phyloP scores from a whole-genome alignment of 176 grass and related monocot genomes.

The Lolium multiflorum region DNA sequence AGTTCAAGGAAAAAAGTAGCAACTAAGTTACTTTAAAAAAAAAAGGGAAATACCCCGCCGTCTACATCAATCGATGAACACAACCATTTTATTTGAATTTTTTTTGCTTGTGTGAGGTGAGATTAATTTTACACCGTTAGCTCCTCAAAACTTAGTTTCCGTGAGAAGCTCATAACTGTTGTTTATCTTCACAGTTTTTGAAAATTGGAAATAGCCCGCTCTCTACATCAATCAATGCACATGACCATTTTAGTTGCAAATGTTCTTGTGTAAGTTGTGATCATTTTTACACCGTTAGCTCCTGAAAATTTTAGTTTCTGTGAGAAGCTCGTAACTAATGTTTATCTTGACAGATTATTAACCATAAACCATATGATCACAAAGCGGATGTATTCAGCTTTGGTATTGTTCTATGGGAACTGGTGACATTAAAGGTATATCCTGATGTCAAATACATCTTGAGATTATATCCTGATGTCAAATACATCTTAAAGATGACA shows the following conservation, averaged over 20 bases:
- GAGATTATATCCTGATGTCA: slow-evolving; percentile 29
- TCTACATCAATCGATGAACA: no score
- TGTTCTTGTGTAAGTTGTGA: slow-evolving; percentile 1
- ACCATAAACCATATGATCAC: slow-evolving; percentile 86
- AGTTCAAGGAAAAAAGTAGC: neutral
- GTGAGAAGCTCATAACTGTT: no score
- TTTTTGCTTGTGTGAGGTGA: no score
- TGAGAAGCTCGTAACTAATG: slow-evolving; percentile 15
- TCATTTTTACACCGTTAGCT: slow-evolving; percentile 1
- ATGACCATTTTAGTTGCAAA: neutral
- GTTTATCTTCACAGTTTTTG: no score
- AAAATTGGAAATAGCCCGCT: no score
- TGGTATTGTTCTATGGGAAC: slow-evolving; percentile 90
- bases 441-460: slow-evolving; percentile 24
- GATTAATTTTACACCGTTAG: no score
- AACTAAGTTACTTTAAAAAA: neutral
- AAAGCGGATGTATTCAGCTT: slow-evolving; percentile 99
- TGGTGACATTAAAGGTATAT: slow-evolving; percentile 76
- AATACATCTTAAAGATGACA: slow-evolving; percentile 25
- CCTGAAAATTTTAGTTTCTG: neutral
- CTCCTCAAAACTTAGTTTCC: no score
- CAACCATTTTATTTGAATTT: no score
- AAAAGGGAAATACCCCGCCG: no score
- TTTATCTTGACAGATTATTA: slow-evolving; percentile 76
- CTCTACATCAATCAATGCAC: no score